Evolutionary conservation across 257 asterid species (phyloP).

Genomic region (Solanum sitiens): DNA sequence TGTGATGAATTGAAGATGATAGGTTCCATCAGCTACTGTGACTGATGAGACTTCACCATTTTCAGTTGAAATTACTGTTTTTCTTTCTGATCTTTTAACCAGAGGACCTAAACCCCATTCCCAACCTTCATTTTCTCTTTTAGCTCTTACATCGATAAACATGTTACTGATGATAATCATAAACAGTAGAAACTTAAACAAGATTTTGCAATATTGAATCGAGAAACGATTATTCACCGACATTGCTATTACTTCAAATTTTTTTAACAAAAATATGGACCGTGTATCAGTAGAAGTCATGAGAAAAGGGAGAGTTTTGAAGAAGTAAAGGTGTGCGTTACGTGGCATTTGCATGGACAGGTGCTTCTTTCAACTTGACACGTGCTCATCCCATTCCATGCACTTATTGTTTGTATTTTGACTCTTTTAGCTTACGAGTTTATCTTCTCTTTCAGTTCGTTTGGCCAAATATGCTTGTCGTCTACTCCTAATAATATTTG

Average conservation of each 20-base stretch:
- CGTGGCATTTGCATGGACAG: conserved; percentile 72
- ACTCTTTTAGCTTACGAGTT: not conserved
- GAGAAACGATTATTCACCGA: not conserved
- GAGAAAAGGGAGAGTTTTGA: not conserved
- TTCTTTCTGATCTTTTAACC: conserved; percentile 34
- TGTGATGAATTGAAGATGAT: conserved; percentile 66
- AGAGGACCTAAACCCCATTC: conserved; percentile 13
- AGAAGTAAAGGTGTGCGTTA: not conserved
- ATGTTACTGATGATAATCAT: not conserved
- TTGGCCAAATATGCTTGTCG: too few relatives aligned
- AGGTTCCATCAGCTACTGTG: conserved; percentile 21
- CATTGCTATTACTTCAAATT: not conserved
- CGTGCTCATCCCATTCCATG: not conserved
- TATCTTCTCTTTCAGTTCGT: not conserved
- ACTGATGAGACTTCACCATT: conserved; percentile 57
- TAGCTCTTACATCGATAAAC: not conserved
- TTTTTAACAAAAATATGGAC: not conserved
- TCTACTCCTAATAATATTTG: too few relatives aligned
- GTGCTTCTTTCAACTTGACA: not conserved
- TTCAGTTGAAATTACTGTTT: conserved; percentile 30
- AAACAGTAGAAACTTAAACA: not conserved
- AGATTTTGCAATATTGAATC: not conserved
- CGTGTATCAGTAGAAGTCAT: not conserved
- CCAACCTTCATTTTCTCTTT: not conserved
- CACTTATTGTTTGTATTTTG: not conserved